Percentiles rank a stretch among this genome's conserved stretches.
phyloP scores from a whole-genome alignment of 805 yeast species.

The Saccharomycopsis oosterbeekiorum region DNA sequence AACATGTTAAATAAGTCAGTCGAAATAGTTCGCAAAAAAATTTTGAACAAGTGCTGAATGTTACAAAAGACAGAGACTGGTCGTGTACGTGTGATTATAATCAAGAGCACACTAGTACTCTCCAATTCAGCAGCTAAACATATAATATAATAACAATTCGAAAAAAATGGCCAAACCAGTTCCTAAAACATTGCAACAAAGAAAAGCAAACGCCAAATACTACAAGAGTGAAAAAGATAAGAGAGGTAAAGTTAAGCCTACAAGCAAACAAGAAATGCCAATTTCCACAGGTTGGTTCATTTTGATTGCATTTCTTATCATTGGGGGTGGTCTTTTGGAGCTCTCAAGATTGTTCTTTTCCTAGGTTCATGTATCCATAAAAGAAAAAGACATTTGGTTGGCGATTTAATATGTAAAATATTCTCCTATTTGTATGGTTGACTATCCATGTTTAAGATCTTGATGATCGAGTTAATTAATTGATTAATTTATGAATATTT shows the following conservation, averaged over 20 bases:
- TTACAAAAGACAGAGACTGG: no score
- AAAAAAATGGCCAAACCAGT: slow-evolving; percentile 23
- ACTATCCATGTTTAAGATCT: background rate
- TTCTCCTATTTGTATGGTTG: background rate
- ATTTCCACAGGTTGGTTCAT: slow-evolving; percentile 32
- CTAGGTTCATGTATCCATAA: background rate
- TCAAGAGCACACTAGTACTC: no score
- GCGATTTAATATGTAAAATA: background rate
- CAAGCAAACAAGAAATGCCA: slow-evolving; percentile 27
- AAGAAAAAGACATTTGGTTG: background rate
- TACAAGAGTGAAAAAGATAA: slow-evolving; percentile 32
- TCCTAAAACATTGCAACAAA: slow-evolving; percentile 36
- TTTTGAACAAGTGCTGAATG: no score
- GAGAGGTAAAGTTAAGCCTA: slow-evolving; percentile 33
- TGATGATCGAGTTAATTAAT: background rate
- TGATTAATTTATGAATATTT: no score
- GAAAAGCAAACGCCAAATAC: slow-evolving; percentile 36
- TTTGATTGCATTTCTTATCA: slow-evolving; percentile 34
- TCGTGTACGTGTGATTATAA: no score
- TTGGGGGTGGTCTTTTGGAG: slow-evolving; percentile 41
- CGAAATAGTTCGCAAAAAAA: no score
- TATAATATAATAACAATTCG: background rate
- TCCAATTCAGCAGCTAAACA: slow-evolving; percentile 28
- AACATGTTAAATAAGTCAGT: no score
- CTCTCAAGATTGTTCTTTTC: slow-evolving; percentile 30